Base-by-base conservation (phyloP, 2,329 filamentous ascomycete genomes). In the Zymoseptoria tritici region DNA sequence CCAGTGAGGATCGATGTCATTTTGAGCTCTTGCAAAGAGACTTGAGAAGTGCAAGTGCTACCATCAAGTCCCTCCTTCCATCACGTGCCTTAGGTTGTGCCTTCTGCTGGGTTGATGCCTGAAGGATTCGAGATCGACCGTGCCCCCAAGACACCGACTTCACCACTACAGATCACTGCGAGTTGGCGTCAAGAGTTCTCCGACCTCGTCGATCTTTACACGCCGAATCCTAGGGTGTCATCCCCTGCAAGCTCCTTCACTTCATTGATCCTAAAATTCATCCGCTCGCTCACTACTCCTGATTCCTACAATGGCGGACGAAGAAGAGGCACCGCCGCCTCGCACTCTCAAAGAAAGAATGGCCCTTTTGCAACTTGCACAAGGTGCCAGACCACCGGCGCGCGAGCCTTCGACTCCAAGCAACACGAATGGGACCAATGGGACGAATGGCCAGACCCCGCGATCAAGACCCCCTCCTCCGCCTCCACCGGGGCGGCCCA, bases 261-360 rank as follows among this genome's bases (percentile, higher is more conserved):
- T 46, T 46, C 36, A 2, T 46, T 46, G 11, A n/a, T 7, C 11
- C 16, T 46, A 7, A n/a, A 16, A 2, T 16, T 46, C 36, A 6
- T 16, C 13, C n/a, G 16, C 16, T 5, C 36, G 13, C 36, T 46
- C 36, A 46, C 26, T 29, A 46, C 13, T n/a, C 36, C 13, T n/a
- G 6, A 9, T 16, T 13, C 22, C 20, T 58, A 64, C 16, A 31
- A 69, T 69, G 67, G 65, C 64, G 24, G 67, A 67, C 21, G 64
- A 65, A 24, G 64, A 65, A 55, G 63, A 67, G 51, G 54, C 61
- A 6, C 58, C 58, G 19, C 52, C 29, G 36, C 55, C 58, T 7
- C 67, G 60, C 36, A 75, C 76, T 20, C 77, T 81, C 66, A 75
- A 74, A 62, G 74, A 76, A 54, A 77, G 79, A 60, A 80, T 80